A percentile compares a stretch with the other conserved stretches of the same genome.
phyloP scores from a whole-genome alignment of 208 protist species.

The Leishmania martiniquensis region DNA sequence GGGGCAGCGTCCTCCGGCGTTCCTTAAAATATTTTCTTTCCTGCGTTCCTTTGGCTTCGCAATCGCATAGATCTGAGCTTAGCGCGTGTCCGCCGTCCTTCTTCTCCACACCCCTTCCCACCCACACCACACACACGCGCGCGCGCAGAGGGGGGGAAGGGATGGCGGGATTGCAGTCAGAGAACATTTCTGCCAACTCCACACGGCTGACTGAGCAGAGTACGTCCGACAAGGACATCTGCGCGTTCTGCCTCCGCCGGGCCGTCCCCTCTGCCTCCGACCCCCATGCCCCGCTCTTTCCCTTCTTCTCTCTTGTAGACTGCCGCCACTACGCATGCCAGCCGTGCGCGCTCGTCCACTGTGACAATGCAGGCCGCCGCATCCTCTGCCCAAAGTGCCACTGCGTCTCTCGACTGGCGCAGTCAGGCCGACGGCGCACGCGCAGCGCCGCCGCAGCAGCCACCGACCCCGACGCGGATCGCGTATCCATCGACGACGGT shows the following conservation, averaged over 20 bases:
- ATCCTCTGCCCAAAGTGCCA: slow-evolving; percentile 79
- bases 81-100: background rate
- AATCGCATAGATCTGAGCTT: too few relatives aligned
- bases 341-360: slow-evolving; percentile 88
- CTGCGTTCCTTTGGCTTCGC: too few relatives aligned
- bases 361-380: slow-evolving; percentile 70
- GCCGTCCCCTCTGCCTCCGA: slow-evolving; percentile 50
- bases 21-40: too few relatives aligned
- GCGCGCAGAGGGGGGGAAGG: background rate
- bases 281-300: slow-evolving; percentile 82
- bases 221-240: slow-evolving; percentile 43
- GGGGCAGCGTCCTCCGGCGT: too few relatives aligned
- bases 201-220: slow-evolving; percentile 34
- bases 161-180: slow-evolving; percentile 80
- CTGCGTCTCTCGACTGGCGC: slow-evolving; percentile 78
- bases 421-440: slow-evolving; percentile 61
- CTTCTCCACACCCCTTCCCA: background rate
- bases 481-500: slow-evolving; percentile 76
- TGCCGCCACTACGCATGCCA: slow-evolving; percentile 91
- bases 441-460: slow-evolving; percentile 33
- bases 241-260: slow-evolving; percentile 65
- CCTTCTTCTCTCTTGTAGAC: slow-evolving; percentile 89
- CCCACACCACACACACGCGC: background rate
- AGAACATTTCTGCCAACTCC: slow-evolving; percentile 81
- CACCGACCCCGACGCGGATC: slow-evolving; percentile 5